A percentile compares a stretch with the other conserved stretches of the same genome.
phyloP scores from a whole-genome alignment of 2,329 filamentous ascomycete genomes.

The Penicillium sumatraense region DNA sequence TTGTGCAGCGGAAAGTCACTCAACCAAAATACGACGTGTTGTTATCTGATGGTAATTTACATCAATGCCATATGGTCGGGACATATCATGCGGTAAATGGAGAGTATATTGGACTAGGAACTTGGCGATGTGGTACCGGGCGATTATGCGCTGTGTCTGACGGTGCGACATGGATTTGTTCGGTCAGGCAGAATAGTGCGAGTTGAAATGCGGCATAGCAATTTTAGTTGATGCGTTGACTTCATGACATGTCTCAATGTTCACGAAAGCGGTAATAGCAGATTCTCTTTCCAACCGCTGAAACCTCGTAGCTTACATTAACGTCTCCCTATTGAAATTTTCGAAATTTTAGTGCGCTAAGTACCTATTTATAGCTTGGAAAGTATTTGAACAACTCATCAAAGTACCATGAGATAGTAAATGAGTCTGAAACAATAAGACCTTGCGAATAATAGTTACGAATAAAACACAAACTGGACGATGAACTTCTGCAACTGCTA shows the following conservation, averaged over 20 bases:
- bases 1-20: constrained; percentile 27
- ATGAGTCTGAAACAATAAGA: too few species aligned
- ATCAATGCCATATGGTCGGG: constrained; percentile 24
- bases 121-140: constrained; percentile 30
- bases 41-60: constrained; percentile 6
- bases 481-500: too few species aligned
- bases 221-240: background rate
- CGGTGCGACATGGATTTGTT: constrained; percentile 24
- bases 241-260: background rate
- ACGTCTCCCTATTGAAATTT: too few species aligned
- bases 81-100: constrained; percentile 33
- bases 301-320: too few species aligned
- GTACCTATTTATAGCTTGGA: too few species aligned
- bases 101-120: constrained; percentile 27
- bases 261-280: too few species aligned
- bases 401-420: too few species aligned
- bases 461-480: too few species aligned
- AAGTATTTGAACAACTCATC: too few species aligned
- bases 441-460: too few species aligned
- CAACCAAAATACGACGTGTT: constrained; percentile 28
- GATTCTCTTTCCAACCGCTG: too few species aligned
- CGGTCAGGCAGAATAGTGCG: constrained; percentile 4
- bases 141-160: constrained; percentile 22
- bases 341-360: too few species aligned
- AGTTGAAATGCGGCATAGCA: background rate